Conservation (phyloP, 23 red algal genomes). For the Gracilaria caudata region DNA sequence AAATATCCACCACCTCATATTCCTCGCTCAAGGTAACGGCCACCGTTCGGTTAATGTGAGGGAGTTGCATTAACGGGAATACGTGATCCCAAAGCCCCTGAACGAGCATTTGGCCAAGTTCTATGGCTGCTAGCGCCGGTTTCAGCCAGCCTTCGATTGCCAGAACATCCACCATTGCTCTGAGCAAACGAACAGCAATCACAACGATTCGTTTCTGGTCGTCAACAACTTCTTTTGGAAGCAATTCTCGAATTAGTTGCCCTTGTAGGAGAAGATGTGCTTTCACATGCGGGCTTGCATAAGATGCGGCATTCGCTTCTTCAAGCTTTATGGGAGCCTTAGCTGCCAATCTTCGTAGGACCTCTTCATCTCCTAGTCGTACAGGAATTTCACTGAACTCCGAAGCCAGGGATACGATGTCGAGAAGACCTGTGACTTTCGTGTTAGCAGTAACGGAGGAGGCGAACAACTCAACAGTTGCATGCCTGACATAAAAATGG, state of each 20-base stretch:
- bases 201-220: constrained; percentile 66
- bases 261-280: constrained; percentile 83
- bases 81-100: constrained; percentile 82
- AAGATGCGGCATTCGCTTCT: constrained; percentile 32
- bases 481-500: constrained; percentile 80
- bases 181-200: constrained; percentile 62
- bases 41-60: constrained; percentile 62
- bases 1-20: constrained; percentile 64
- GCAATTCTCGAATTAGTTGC: constrained; percentile 48
- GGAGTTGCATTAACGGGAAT: constrained; percentile 80
- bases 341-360: constrained; percentile 43
- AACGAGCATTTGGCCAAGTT: constrained; percentile 80
- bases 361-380: constrained; percentile 71
- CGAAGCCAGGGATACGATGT: constrained; percentile 77
- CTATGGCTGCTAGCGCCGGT: constrained; percentile 77
- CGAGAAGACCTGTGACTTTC: constrained; percentile 67
- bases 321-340: constrained; percentile 45
- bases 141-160: constrained; percentile 77
- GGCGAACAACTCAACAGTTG: constrained; percentile 83
- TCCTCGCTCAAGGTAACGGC: constrained; percentile 35
- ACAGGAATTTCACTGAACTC: constrained; percentile 78
- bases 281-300: constrained; percentile 88
- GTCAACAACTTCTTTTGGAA: constrained; percentile 46
- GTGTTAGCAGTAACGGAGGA: constrained; percentile 69
- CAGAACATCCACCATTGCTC: constrained; percentile 84